A percentile compares a stretch with the other conserved stretches of the same genome.
These are phyloP conservation scores for Paxillus involutus DNA, from an alignment of 768 basidiomycete species.

Conservation along the genomic window DNA sequence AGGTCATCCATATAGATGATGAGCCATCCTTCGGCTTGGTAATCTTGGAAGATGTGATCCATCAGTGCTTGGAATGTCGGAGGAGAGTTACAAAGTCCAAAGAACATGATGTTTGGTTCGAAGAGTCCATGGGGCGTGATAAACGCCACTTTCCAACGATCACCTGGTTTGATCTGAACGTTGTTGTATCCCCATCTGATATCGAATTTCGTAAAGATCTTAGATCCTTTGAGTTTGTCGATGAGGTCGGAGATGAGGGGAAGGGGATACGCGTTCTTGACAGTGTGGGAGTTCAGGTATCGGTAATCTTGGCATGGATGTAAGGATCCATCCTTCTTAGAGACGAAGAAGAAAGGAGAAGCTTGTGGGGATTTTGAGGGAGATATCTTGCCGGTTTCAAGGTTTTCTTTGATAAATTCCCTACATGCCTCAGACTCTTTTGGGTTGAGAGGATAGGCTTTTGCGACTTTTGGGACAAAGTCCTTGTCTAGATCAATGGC, in stretches of 20 bases:
- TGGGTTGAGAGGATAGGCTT: background rate
- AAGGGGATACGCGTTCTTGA: background rate
- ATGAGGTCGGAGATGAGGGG: background rate
- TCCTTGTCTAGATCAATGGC: background rate
- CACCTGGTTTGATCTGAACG: background rate
- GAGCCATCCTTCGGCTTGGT: conserved; percentile 18
- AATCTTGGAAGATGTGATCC: too few species aligned
- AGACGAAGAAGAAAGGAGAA: background rate
- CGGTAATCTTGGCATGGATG: too few species aligned
- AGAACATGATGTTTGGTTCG: conserved; percentile 19
- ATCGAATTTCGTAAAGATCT: background rate
- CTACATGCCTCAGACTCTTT: background rate
- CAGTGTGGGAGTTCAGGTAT: background rate
- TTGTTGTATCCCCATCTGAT: conserved; percentile 1
- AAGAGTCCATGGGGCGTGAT: background rate
- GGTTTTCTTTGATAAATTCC: background rate
- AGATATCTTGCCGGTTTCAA: background rate
- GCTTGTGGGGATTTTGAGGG: background rate
- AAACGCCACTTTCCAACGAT: background rate
- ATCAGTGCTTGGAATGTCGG: conserved; percentile 17
- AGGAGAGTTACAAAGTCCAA: conserved; percentile 13
- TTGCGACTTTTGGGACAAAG: background rate
- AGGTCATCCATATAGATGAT: conserved; percentile 30
- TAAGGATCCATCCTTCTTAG: background rate
- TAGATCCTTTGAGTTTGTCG: background rate